phyloP scores from a whole-genome alignment of 805 yeast genomes.

The Priceomyces medius region DNA sequence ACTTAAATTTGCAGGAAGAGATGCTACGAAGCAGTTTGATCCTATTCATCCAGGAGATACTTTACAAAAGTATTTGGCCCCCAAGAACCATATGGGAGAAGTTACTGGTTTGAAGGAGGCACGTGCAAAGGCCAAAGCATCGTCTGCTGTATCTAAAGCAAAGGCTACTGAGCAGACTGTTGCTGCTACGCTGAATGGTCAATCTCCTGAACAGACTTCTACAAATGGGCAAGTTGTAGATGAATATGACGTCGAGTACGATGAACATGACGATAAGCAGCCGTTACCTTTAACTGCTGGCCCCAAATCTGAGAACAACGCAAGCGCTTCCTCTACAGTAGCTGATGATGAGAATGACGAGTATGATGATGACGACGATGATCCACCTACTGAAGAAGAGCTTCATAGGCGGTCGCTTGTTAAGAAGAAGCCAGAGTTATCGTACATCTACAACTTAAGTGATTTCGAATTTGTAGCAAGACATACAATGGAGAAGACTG shows the following conservation, averaged over 20 bases:
- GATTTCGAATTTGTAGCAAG: conserved; percentile 90
- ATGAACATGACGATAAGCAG: conserved; percentile 35
- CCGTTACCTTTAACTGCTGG: conserved; percentile 18
- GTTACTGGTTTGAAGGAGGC: conserved; percentile 18
- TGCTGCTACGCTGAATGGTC: neutral
- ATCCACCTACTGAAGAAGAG: conserved; percentile 28
- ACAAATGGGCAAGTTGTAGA: conserved; percentile 21
- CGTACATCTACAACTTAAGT: conserved; percentile 68
- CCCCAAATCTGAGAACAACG: neutral
- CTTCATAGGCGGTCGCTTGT: conserved; percentile 22
- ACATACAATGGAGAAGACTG: conserved; percentile 66
- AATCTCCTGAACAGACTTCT: neutral
- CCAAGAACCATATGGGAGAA: conserved; percentile 35
- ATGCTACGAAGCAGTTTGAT: conserved; percentile 77
- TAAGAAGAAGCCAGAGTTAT: conserved; percentile 61
- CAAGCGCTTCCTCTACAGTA: conserved; percentile 1
- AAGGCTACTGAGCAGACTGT: neutral
- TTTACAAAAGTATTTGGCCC: conserved; percentile 61
- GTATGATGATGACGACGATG: conserved; percentile 38
- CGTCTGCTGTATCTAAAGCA: neutral
- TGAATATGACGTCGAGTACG: conserved; percentile 42
- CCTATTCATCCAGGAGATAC: conserved; percentile 93
- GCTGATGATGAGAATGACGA: conserved; percentile 24
- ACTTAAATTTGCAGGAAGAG: conserved; percentile 48
- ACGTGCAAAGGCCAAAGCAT: conserved; percentile 3